A percentile compares a stretch with the other conserved stretches of the same genome.
Evolutionary conservation across 148 eudicot genomes (phyloP).

Genomic region (Rhododendron simsii): DNA sequence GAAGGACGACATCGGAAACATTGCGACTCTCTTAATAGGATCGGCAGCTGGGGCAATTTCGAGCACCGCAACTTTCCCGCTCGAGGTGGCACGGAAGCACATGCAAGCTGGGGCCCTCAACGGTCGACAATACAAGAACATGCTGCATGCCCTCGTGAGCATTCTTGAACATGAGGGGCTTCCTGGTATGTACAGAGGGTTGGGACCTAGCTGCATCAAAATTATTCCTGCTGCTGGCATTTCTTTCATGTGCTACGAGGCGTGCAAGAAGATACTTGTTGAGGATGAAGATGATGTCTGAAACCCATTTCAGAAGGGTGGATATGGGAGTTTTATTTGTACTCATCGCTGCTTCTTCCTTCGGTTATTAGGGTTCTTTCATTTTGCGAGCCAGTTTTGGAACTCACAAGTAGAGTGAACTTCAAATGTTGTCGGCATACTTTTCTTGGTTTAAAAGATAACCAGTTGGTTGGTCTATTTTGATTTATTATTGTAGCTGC

Average conservation of each 20-base stretch:
- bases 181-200: conserved; percentile 72
- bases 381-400: background rate
- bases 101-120: conserved; percentile 95
- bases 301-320: conserved; percentile 23
- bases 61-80: conserved; percentile 85
- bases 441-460: conserved; percentile 1
- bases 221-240: conserved; percentile 98
- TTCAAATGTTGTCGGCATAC: background rate
- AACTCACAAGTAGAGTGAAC: background rate
- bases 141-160: conserved; percentile 69
- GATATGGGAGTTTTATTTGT: background rate
- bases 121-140: conserved; percentile 73
- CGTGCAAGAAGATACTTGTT: conserved; percentile 87
- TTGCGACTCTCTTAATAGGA: conserved; percentile 86
- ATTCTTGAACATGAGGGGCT: conserved; percentile 81
- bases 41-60: conserved; percentile 95
- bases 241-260: conserved; percentile 98
- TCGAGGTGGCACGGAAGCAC: conserved; percentile 95
- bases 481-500: background rate
- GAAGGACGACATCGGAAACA: conserved; percentile 69
- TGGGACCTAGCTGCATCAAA: conserved; percentile 94
- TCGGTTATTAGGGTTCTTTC: background rate
- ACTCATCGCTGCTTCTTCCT: background rate
- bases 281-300: conserved; percentile 65
- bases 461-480: background rate